Conservation (phyloP, 768 basidiomycete genomes). For the Tulasnella sp. region DNA sequence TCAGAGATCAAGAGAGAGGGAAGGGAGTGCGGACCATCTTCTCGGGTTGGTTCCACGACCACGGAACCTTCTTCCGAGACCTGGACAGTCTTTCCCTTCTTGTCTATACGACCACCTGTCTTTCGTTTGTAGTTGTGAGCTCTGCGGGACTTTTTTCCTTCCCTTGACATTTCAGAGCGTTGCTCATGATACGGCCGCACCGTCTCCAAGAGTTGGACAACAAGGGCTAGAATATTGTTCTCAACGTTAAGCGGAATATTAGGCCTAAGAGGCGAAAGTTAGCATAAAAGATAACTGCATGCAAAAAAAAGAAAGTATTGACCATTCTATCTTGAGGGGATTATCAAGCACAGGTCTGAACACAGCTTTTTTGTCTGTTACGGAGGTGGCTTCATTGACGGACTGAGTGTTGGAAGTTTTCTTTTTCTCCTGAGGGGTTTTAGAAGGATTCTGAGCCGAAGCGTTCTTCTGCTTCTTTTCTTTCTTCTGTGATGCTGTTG, state of each 20-base stretch:
- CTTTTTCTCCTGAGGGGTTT: background rate
- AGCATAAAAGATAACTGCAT: background rate
- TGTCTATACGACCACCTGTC: background rate
- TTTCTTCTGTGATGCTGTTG: background rate
- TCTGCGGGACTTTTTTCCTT: background rate
- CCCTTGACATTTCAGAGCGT: background rate
- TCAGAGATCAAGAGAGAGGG: too few species aligned
- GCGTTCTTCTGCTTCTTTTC: background rate
- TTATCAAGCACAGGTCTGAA: conserved; percentile 67
- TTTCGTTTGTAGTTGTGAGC: background rate
- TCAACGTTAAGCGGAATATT: conserved; percentile 54
- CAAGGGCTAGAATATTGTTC: conserved; percentile 46
- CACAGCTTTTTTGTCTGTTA: conserved; percentile 50
- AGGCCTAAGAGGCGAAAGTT: conserved; percentile 42
- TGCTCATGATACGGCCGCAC: conserved; percentile 38
- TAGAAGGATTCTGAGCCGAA: background rate
- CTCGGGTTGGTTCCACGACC: background rate
- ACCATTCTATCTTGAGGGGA: conserved; percentile 68
- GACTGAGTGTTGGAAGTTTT: conserved; percentile 23
- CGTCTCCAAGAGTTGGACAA: conserved; percentile 40
- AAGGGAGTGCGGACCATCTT: background rate
- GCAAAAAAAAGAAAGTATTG: background rate
- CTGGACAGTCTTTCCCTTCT: background rate
- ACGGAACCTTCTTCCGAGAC: background rate
- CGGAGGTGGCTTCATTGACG: background rate